These are phyloP conservation scores for Phytophthora litchii DNA, from an alignment of 352 stramenopile genomes.

Conservation along the genomic window DNA sequence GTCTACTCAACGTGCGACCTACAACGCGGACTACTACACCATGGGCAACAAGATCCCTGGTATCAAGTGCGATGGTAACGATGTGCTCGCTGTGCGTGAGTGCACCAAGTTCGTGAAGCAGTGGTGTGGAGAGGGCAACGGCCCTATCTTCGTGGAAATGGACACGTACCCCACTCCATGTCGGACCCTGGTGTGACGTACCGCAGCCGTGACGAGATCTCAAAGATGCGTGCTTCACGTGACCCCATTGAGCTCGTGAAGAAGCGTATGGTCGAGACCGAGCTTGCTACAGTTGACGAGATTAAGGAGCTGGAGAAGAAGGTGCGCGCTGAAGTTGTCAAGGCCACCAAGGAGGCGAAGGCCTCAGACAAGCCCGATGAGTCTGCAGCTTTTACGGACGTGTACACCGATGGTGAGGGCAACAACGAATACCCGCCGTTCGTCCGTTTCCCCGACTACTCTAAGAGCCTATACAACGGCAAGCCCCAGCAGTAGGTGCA, in stretches of 20 bases:
- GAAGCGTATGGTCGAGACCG: constrained; percentile 95
- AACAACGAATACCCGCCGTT: constrained; percentile 94
- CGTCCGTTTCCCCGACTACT: constrained; percentile 97
- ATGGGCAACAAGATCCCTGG: constrained; percentile 99
- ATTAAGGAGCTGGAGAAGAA: constrained; percentile 99
- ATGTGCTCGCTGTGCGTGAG: constrained; percentile 97
- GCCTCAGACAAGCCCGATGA: constrained; percentile 56
- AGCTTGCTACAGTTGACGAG: constrained; percentile 95
- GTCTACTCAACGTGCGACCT: constrained; percentile 96
- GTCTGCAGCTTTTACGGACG: constrained; percentile 72
- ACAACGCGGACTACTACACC: constrained; percentile 99
- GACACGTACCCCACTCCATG: constrained; percentile 99
- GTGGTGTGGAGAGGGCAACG: constrained; percentile 95
- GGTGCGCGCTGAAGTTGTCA: constrained; percentile 97
- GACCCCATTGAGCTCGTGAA: constrained; percentile 99
- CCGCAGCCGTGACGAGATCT: constrained; percentile 99
- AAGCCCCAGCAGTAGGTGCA: constrained; percentile 57
- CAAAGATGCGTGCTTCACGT: constrained; percentile 96
- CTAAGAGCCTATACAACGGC: constrained; percentile 93
- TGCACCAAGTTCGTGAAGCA: constrained; percentile 98
- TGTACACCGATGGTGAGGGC: constrained; percentile 92
- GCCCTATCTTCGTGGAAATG: constrained; percentile 99
- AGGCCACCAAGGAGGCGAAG: constrained; percentile 94
- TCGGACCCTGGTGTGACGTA: constrained; percentile 99
- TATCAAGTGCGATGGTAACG: constrained; percentile 99